Conservation (phyloP, 768 basidiomycete genomes). For the Suillus hirtellus region DNA sequence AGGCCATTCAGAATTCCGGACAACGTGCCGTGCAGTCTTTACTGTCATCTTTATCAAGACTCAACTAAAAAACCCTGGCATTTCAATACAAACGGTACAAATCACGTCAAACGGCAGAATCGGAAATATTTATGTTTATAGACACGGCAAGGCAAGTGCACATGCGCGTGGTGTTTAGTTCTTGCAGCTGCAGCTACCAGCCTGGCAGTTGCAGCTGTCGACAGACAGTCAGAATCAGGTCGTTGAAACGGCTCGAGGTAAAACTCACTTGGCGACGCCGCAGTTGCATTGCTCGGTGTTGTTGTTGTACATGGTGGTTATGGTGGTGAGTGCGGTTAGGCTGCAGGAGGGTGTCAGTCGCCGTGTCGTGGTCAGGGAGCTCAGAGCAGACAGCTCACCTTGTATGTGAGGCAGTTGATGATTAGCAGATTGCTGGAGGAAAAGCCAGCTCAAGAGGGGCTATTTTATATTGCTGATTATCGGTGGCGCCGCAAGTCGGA, state of each 20-base stretch:
- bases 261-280: slow-evolving; percentile 8
- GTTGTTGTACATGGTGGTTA: slow-evolving; percentile 1
- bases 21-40: not conserved
- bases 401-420: not conserved
- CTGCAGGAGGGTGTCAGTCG: not conserved
- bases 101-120: not conserved
- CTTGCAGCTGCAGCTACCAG: slow-evolving; percentile 12
- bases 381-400: not conserved
- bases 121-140: not conserved
- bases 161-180: not conserved
- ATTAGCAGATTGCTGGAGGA: not conserved
- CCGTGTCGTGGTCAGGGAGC: not conserved
- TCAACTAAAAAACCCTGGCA: not conserved
- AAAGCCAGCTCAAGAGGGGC: not conserved
- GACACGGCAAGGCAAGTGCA: not conserved
- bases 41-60: not conserved
- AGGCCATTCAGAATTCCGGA: not conserved
- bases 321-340: not conserved
- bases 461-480: not conserved
- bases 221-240: not conserved
- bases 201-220: slow-evolving; percentile 11
- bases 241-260: not conserved
- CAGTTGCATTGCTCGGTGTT: slow-evolving; percentile 7
- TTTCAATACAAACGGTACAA: not conserved
- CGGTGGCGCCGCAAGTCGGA: not conserved